A percentile compares a stretch with the other conserved stretches of the same genome.
Conservation (phyloP, 352 stramenopile genomes). For the Elongisporangium anandrum region DNA sequence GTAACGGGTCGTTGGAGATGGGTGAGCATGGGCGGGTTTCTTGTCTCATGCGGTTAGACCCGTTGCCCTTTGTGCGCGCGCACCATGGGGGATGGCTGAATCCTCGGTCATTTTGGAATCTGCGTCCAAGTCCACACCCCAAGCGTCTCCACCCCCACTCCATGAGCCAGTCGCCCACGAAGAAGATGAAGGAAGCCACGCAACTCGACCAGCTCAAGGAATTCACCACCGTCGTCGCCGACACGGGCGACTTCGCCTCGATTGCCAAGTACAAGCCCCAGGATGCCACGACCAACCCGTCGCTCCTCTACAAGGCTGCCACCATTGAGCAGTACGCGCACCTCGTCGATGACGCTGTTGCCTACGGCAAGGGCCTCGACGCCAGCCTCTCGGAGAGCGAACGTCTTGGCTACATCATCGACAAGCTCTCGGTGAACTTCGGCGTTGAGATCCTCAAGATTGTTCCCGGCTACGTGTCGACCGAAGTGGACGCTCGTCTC, state of each 20-base stretch:
- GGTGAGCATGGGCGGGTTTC: background rate
- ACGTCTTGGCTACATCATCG: slow-evolving; percentile 92
- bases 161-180: slow-evolving; percentile 61
- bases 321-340: slow-evolving; percentile 94
- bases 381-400: slow-evolving; percentile 71
- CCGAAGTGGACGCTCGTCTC: slow-evolving; percentile 97
- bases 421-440: slow-evolving; percentile 98
- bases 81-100: background rate
- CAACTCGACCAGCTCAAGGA: slow-evolving; percentile 95
- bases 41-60: slow-evolving; percentile 8
- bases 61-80: background rate
- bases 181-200: slow-evolving; percentile 70
- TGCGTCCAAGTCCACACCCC: slow-evolving; percentile 22
- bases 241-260: slow-evolving; percentile 95
- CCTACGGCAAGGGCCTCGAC: slow-evolving; percentile 85
- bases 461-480: slow-evolving; percentile 97
- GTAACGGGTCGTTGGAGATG: background rate
- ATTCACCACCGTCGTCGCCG: slow-evolving; percentile 96
- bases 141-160: slow-evolving; percentile 22
- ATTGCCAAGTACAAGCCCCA: slow-evolving; percentile 92
- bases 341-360: slow-evolving; percentile 95
- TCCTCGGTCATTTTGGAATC: slow-evolving; percentile 68
- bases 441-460: slow-evolving; percentile 96
- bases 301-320: slow-evolving; percentile 97
- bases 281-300: slow-evolving; percentile 99